Evolutionary conservation across 768 basidiomycete genomes (phyloP), one percentile per base, ranked within the genome.

Genomic region (Suillus plorans): DNA sequence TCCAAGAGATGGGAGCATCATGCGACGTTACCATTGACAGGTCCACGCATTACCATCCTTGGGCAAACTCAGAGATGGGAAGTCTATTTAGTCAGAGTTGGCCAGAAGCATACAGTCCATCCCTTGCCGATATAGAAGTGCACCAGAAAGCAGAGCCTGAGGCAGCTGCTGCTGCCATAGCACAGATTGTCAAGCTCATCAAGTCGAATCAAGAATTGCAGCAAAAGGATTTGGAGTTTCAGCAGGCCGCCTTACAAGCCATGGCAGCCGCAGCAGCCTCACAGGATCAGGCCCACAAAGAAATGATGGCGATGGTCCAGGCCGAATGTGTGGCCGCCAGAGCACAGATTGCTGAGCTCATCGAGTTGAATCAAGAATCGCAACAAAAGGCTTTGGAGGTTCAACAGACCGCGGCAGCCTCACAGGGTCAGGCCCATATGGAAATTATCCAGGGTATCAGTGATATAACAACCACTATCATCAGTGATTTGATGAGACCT

Each of bases 281-380:
- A 5, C 62, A 58, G 28, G 56, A 22, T 5, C 34, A 63, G 50
- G 8, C 62, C 6, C 18, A 60, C 9, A 16, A 20, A 8, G 55
- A 63, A 41, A 61, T 55, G 62, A 41, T 63, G 49, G 62, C 62
- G 6, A 55, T 52, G 50, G 16, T 52, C 16, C 50, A 63, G 25
- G 57, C 56, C 2, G 62, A 63, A 42, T n/a, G 62, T 14, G 41
- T 34, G 28, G 37, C 18, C 14, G 28, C 52, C 16, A 53, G 31
- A 16, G n/a, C 37, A 18, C 16, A 41, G 57, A 41, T 58, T 1
- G 16, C 39, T 16, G 16, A 58, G 25, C 39, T 58, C 16, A 41
- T 58, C 37, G 14, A 7, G 16, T 39, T 37, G 16, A 58, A 41
- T 58, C 57, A 58, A 58, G 37, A 25, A 25, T 41, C 8, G 37